Percentiles rank a stretch among this genome's conserved stretches.
Evolutionary conservation across 1,284 basidiomycete species (phyloP).

Genomic region (Boletus holoroseus): DNA sequence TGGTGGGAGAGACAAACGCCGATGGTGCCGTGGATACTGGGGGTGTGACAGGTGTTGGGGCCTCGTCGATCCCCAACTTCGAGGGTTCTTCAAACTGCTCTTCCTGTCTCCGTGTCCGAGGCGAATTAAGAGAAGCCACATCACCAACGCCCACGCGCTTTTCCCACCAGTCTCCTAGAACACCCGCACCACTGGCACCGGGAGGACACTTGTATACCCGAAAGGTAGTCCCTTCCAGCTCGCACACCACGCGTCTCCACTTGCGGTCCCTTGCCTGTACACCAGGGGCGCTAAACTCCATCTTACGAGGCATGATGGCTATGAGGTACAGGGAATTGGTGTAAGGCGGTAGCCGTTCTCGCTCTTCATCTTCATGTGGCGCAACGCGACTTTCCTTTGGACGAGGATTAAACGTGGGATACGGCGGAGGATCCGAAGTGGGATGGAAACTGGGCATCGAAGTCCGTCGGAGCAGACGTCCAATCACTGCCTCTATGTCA

Average conservation of each 20-base stretch:
- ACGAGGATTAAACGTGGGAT: conserved; percentile 30
- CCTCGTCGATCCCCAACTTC: conserved; percentile 24
- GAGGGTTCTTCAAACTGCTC: conserved; percentile 14
- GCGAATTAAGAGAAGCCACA: conserved; percentile 30
- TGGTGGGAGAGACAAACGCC: conserved; percentile 3
- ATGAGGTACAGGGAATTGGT: conserved; percentile 80
- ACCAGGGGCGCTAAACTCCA: conserved; percentile 87
- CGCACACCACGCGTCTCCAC: conserved; percentile 86
- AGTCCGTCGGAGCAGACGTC: conserved; percentile 27
- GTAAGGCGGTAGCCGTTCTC: conserved; percentile 78
- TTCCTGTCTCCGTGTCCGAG: conserved; percentile 36
- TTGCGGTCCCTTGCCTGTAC: conserved; percentile 85
- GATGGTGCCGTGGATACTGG: conserved; percentile 3
- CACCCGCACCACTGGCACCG: conserved; percentile 44
- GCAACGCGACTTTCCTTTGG: conserved; percentile 19
- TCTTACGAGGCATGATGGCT: conserved; percentile 85
- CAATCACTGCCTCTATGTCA: conserved; percentile 22
- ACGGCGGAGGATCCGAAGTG: conserved; percentile 33
- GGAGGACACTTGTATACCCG: conserved; percentile 72
- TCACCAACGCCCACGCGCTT: conserved; percentile 65
- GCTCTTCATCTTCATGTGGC: conserved; percentile 52
- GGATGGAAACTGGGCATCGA: conserved; percentile 35
- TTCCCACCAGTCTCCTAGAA: conserved; percentile 71
- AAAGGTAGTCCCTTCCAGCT: conserved; percentile 88
- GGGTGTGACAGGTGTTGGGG: neutral